Percentiles rank a stretch among this genome's conserved stretches.
Evolutionary conservation across 2,329 filamentous ascomycete genomes (phyloP).

Genomic region (Lasiodiplodia sp.): DNA sequence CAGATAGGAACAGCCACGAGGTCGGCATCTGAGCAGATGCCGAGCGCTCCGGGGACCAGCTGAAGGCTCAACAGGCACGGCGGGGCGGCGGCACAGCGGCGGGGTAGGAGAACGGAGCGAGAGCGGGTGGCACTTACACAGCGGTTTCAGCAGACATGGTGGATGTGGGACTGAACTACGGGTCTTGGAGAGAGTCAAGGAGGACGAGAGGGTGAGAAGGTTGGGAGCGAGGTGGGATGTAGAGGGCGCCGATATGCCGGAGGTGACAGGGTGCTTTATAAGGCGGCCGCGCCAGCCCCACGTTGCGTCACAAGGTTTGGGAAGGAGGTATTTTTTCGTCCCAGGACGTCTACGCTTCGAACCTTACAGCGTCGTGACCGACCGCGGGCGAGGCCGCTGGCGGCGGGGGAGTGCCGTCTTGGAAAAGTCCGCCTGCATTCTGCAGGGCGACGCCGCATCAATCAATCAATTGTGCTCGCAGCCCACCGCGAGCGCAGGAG

Average conservation of each 20-base stretch:
- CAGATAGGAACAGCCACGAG: constrained; percentile 1
- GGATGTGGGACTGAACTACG: constrained; percentile 27
- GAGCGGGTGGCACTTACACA: constrained; percentile 36
- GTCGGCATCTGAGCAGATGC: constrained; percentile 24
- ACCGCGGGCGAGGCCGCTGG: constrained; percentile 3
- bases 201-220: constrained; percentile 25
- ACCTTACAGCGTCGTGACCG: constrained; percentile 4
- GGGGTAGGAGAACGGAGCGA: constrained; percentile 29
- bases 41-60: constrained; percentile 25
- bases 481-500: constrained; percentile 3
- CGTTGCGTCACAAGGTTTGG: constrained; percentile 28
- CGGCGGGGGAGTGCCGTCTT: not conserved
- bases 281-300: constrained; percentile 28
- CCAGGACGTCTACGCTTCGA: constrained; percentile 23
- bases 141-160: constrained; percentile 39
- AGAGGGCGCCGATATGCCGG: constrained; percentile 31
- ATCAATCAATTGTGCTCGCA: constrained; percentile 10
- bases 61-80: constrained; percentile 21
- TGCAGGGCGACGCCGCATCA: not conserved
- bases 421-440: constrained; percentile 1
- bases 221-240: constrained; percentile 32
- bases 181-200: constrained; percentile 5
- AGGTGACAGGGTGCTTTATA: constrained; percentile 30
- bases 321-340: constrained; percentile 28
- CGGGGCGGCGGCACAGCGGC: constrained; percentile 23